These are phyloP conservation scores for Scedosporium boydii DNA, from an alignment of 2,329 filamentous ascomycete species.

Conservation along the genomic window DNA sequence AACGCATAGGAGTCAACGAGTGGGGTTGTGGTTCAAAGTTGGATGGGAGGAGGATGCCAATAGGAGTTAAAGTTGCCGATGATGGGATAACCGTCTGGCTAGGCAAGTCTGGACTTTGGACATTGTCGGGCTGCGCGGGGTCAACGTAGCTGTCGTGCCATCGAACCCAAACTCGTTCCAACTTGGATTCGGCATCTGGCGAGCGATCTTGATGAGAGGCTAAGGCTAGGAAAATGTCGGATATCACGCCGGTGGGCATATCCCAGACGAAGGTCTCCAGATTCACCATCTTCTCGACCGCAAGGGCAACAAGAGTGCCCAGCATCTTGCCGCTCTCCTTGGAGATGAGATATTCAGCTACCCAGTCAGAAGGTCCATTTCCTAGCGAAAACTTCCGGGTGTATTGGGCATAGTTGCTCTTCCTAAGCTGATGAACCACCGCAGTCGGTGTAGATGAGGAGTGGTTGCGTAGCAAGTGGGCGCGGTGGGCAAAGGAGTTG, in stretches of 20 bases:
- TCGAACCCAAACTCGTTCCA: conserved; percentile 69
- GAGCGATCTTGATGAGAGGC: conserved; percentile 56
- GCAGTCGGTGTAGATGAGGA: not conserved
- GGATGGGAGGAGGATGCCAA: conserved; percentile 27
- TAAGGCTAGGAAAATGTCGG: conserved; percentile 73
- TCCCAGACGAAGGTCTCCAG: conserved; percentile 81
- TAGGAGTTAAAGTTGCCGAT: conserved; percentile 26
- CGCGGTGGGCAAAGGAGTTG: conserved; percentile 30
- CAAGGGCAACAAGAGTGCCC: conserved; percentile 70
- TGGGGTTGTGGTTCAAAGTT: conserved; percentile 15
- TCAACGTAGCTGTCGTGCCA: conserved; percentile 66
- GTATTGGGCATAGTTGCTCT: conserved; percentile 67
- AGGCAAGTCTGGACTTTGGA: not conserved
- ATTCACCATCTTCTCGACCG: conserved; percentile 72
- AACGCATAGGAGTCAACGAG: conserved; percentile 30
- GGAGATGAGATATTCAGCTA: conserved; percentile 70
- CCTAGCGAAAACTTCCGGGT: conserved; percentile 75
- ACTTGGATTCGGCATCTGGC: conserved; percentile 25
- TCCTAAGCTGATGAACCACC: conserved; percentile 1
- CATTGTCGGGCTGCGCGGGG: conserved; percentile 18
- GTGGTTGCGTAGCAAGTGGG: conserved; percentile 22
- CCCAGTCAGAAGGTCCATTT: conserved; percentile 72
- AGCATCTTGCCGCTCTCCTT: conserved; percentile 84
- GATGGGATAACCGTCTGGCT: conserved; percentile 13
- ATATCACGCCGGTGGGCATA: conserved; percentile 75